These are phyloP conservation scores for Aspergillus sclerotioniger DNA, from an alignment of 495 filamentous ascomycete genomes.

Conservation along the genomic window DNA sequence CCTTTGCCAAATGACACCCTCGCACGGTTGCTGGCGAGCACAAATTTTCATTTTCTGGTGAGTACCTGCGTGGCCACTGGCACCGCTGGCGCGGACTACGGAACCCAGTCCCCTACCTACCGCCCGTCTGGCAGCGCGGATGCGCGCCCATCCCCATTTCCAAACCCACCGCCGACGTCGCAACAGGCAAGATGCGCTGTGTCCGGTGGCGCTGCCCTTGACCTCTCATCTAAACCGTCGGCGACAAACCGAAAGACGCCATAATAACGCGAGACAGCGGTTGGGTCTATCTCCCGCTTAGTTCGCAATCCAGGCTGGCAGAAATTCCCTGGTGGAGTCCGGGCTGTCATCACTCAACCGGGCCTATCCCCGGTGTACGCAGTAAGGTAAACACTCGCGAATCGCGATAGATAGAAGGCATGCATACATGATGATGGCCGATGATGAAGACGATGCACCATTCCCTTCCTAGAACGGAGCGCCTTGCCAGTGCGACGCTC, in stretches of 20 bases:
- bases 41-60: slow-evolving; percentile 1
- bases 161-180: slow-evolving; percentile 8
- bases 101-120: slow-evolving; percentile 3
- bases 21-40: slow-evolving; percentile 10
- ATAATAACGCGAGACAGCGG: slow-evolving; percentile 3
- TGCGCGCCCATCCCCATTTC: slow-evolving; percentile 11
- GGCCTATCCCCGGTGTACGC: slow-evolving; percentile 1
- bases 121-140: slow-evolving; percentile 16
- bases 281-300: slow-evolving; percentile 3
- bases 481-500: not conserved
- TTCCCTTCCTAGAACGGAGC: not conserved
- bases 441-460: not conserved
- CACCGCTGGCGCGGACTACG: slow-evolving; percentile 2
- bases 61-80: slow-evolving; percentile 8
- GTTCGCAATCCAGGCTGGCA: not conserved
- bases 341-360: not conserved
- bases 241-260: not conserved
- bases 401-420: not conserved
- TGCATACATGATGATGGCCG: not conserved
- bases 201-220: not conserved
- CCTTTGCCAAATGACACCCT: not conserved
- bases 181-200: not conserved
- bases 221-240: not conserved
- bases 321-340: too few relatives aligned
- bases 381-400: not conserved